Percentiles rank a stretch among this genome's conserved stretches.
phyloP scores from a whole-genome alignment of 345 rosid species.

The Rhodomyrtus tomentosa region DNA sequence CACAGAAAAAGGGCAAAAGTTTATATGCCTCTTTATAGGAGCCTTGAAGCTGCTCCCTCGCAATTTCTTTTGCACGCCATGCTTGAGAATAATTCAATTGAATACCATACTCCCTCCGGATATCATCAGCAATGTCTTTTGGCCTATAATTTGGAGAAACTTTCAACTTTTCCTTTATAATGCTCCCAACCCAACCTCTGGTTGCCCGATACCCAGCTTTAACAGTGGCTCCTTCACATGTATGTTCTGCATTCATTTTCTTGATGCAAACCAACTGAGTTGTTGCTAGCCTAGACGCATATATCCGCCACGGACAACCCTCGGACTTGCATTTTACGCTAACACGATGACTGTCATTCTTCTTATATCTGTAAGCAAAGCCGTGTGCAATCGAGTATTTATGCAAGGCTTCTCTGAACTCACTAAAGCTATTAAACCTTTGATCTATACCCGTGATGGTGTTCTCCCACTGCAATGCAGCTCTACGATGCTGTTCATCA shows the following conservation, averaged over 20 bases:
- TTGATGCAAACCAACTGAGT: slow-evolving; percentile 78
- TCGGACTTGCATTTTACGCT: slow-evolving; percentile 80
- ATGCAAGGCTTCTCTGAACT: slow-evolving; percentile 86
- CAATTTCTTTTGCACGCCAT: slow-evolving; percentile 90
- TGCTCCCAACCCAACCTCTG: slow-evolving; percentile 90
- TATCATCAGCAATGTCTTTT: slow-evolving; percentile 84
- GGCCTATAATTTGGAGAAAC: slow-evolving; percentile 79
- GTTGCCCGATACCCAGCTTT: slow-evolving; percentile 82
- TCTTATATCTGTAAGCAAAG: slow-evolving; percentile 82
- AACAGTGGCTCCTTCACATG: slow-evolving; percentile 73
- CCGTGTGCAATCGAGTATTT: slow-evolving; percentile 84
- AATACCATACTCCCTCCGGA: slow-evolving; percentile 81
- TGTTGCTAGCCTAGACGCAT: slow-evolving; percentile 72
- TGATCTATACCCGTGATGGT: slow-evolving; percentile 86
- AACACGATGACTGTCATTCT: slow-evolving; percentile 85
- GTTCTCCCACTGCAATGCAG: slow-evolving; percentile 80
- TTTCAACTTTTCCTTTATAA: slow-evolving; percentile 81
- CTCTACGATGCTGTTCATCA: slow-evolving; percentile 45
- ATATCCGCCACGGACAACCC: slow-evolving; percentile 94
- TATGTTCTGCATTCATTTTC: slow-evolving; percentile 75
- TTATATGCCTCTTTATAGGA: slow-evolving; percentile 77
- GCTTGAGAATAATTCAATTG: slow-evolving; percentile 89
- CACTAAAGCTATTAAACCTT: slow-evolving; percentile 65
- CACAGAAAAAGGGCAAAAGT: slow-evolving; percentile 74
- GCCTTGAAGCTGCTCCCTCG: slow-evolving; percentile 93